Evolutionary conservation across 2,329 filamentous ascomycete species (phyloP), one percentile per base, ranked within the genome.

Genomic region (Cytospora mali): DNA sequence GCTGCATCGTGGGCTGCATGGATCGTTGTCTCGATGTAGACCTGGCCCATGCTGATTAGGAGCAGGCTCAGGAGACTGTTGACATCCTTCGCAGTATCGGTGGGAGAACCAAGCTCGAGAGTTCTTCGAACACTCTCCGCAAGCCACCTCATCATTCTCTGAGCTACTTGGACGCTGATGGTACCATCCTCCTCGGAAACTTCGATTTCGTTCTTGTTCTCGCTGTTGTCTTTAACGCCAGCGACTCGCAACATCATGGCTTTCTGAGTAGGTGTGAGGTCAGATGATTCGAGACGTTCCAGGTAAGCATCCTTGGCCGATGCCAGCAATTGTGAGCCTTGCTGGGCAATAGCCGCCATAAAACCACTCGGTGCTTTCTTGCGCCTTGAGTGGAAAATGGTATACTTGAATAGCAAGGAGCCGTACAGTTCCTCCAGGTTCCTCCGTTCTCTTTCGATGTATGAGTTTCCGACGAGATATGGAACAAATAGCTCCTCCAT

Each of bases 121-220:
- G 93, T 92, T 66, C 95, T 84, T 46, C 95, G 91, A 27, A 99
- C 94, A 66, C 92, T 93, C 79, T 99, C 95, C 2, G 95, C 95
- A 48, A 99, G 80, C 95, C 95, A 99, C 73, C 92, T 96, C 64
- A 99, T 84, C 93, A 99, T 99, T 62, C 95, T 86, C 77, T 98
- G 98, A n/a, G 93, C 92, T 73, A 91, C 93, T n/a, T 87, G 81
- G 5, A 96, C 81, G 68, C 88, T 94, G 28, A 98, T 80, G 62
- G 87, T 82, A 35, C 95, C 95, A 71, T 99, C 94, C 71, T 94
- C 88, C 64, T 98, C 95, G 0, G 89, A 88, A 33, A 98, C 90
- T 72, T 96, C 93, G 62, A 96, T 92, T 58, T 97, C 93, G 68
- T 90, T 89, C 74, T 92, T 91, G 71, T 89, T 88, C 61, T 87